Evolutionary conservation across 2,329 filamentous ascomycete species (phyloP).

Genomic region (Clonostachys solani): DNA sequence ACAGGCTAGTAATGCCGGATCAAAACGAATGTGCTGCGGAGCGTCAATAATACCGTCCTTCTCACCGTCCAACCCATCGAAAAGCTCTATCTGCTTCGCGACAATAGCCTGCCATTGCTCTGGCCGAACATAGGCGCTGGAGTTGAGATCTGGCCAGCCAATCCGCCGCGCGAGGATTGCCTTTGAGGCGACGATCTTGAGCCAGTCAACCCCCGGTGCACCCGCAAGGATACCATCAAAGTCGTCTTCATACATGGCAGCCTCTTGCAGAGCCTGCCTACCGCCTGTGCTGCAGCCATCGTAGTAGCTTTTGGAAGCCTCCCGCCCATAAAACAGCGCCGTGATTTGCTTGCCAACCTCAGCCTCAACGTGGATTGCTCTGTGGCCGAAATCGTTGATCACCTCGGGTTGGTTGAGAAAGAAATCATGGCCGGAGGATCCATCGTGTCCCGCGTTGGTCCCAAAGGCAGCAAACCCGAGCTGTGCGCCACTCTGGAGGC

Average conservation of each 20-base stretch:
- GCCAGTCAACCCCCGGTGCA: constrained; percentile 34
- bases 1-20: background rate
- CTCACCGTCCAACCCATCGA: background rate
- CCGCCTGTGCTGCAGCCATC: constrained; percentile 51
- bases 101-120: background rate
- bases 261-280: constrained; percentile 46
- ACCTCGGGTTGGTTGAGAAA: constrained; percentile 29
- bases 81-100: background rate
- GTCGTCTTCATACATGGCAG: constrained; percentile 44
- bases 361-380: constrained; percentile 18
- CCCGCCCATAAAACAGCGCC: constrained; percentile 31
- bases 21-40: background rate
- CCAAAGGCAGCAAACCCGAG: constrained; percentile 39
- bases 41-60: background rate
- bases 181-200: background rate
- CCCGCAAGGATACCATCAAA: constrained; percentile 50
- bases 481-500: constrained; percentile 31
- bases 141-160: background rate
- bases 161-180: background rate
- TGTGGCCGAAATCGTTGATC: constrained; percentile 27
- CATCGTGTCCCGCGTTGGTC: constrained; percentile 46
- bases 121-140: background rate
- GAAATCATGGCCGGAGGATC: constrained; percentile 18
- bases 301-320: constrained; percentile 38
- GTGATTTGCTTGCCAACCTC: constrained; percentile 35